These are phyloP conservation scores for Hyphodiscus sp. DNA, from an alignment of 2,329 filamentous ascomycete genomes.

Conservation along the genomic window DNA sequence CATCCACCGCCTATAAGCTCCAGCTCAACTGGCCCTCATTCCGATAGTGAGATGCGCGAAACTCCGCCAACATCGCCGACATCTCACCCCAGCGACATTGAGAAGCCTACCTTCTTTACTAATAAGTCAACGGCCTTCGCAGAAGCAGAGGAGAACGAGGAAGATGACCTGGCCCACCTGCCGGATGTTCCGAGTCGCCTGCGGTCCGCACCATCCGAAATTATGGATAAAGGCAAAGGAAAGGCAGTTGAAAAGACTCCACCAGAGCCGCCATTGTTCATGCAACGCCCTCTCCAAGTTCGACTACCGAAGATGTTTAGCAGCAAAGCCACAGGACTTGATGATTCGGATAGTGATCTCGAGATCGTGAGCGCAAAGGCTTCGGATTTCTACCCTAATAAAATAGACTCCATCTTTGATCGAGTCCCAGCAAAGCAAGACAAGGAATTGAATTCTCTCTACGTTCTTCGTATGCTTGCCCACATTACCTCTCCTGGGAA, in stretches of 20 bases:
- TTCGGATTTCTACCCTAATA: slow-evolving; percentile 36
- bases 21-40: slow-evolving; percentile 39
- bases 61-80: slow-evolving; percentile 71
- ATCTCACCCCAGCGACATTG: slow-evolving; percentile 19
- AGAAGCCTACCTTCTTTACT: slow-evolving; percentile 24
- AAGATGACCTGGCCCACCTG: slow-evolving; percentile 14
- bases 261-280: slow-evolving; percentile 8
- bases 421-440: slow-evolving; percentile 56
- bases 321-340: slow-evolving; percentile 29
- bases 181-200: slow-evolving; percentile 13
- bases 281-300: slow-evolving; percentile 33
- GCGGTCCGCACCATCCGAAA: slow-evolving; percentile 15
- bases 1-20: slow-evolving; percentile 45
- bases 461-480: slow-evolving; percentile 66
- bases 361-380: slow-evolving; percentile 30
- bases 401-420: slow-evolving; percentile 61
- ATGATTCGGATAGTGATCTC: slow-evolving; percentile 42
- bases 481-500: slow-evolving; percentile 60
- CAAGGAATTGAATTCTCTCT: slow-evolving; percentile 57
- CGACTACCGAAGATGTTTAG: slow-evolving; percentile 34
- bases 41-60: slow-evolving; percentile 47
- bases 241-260: slow-evolving; percentile 39
- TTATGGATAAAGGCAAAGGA: slow-evolving; percentile 53
- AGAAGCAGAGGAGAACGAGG: slow-evolving; percentile 1
- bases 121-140: neutral